phyloP scores from a whole-genome alignment of 148 eudicot species.

The Vaccinium darrowii region DNA sequence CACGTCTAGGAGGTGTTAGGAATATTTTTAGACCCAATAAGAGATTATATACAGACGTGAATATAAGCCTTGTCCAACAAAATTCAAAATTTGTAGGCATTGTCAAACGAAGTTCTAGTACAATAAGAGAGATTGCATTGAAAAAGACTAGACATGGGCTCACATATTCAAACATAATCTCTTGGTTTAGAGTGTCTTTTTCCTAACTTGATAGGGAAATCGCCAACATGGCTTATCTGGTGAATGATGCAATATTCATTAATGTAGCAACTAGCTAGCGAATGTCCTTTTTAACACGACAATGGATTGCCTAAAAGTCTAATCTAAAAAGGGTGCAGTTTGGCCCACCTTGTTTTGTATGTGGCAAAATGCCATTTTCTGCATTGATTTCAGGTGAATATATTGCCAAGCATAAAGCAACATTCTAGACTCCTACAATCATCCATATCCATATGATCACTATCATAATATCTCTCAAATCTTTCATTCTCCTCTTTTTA shows the following conservation, averaged over 20 bases:
- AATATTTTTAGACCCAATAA: too few species aligned
- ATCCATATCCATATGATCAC: not conserved
- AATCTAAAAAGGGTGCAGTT: slow-evolving; percentile 1
- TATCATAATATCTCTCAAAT: not conserved
- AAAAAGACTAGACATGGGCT: not conserved
- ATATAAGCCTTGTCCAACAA: too few species aligned
- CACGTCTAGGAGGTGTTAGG: too few species aligned
- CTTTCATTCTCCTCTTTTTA: not conserved
- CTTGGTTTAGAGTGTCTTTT: not conserved
- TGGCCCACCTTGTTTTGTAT: not conserved
- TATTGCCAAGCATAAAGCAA: not conserved
- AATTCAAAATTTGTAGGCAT: too few species aligned
- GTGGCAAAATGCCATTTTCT: not conserved
- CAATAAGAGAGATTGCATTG: not conserved
- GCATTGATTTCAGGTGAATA: not conserved
- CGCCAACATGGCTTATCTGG: not conserved
- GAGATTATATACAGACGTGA: too few species aligned
- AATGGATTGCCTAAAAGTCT: not conserved
- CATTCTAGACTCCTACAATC: not conserved
- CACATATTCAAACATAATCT: not conserved
- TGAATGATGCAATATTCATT: not conserved
- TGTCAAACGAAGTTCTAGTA: not conserved
- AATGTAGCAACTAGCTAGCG: not conserved
- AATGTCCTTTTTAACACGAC: not conserved
- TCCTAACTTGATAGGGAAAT: not conserved